These are phyloP conservation scores for Penicillium sp. DNA, from an alignment of 2,329 filamentous ascomycete species.

Conservation along the genomic window DNA sequence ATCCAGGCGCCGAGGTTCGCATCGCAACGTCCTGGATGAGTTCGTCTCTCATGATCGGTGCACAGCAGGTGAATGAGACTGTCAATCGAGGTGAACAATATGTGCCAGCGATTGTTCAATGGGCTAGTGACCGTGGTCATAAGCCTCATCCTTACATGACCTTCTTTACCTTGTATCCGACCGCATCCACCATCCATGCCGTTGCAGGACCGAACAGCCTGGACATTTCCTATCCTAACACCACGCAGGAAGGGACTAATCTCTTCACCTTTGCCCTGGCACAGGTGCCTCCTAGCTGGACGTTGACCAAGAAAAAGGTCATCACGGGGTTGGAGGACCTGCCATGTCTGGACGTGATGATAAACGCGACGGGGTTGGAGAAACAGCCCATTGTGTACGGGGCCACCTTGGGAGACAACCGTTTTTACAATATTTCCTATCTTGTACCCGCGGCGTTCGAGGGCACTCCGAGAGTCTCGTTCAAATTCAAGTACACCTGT, in stretches of 20 bases:
- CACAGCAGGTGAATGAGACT: conserved; percentile 41
- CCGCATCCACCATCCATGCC: conserved; percentile 40
- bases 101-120: conserved; percentile 55
- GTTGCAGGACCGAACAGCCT: conserved; percentile 32
- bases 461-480: conserved; percentile 21
- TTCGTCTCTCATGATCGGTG: conserved; percentile 54
- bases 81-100: conserved; percentile 49
- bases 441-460: conserved; percentile 35
- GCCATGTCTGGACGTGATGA: conserved; percentile 38
- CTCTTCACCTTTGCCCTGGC: conserved; percentile 39
- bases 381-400: conserved; percentile 36
- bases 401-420: conserved; percentile 35
- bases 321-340: conserved; percentile 31
- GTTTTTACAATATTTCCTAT: conserved; percentile 45
- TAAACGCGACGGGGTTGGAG: conserved; percentile 36
- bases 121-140: conserved; percentile 39
- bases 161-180: conserved; percentile 33
- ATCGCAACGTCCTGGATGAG: conserved; percentile 57
- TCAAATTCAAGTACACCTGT: conserved; percentile 32
- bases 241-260: conserved; percentile 35
- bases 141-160: conserved; percentile 36
- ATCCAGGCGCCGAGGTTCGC: conserved; percentile 47
- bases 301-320: conserved; percentile 25
- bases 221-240: conserved; percentile 37
- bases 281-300: conserved; percentile 38